Evolutionary conservation across 2,329 filamentous ascomycete species (phyloP), one percentile per base, ranked within the genome.

Genomic region (Volutella citrinella): DNA sequence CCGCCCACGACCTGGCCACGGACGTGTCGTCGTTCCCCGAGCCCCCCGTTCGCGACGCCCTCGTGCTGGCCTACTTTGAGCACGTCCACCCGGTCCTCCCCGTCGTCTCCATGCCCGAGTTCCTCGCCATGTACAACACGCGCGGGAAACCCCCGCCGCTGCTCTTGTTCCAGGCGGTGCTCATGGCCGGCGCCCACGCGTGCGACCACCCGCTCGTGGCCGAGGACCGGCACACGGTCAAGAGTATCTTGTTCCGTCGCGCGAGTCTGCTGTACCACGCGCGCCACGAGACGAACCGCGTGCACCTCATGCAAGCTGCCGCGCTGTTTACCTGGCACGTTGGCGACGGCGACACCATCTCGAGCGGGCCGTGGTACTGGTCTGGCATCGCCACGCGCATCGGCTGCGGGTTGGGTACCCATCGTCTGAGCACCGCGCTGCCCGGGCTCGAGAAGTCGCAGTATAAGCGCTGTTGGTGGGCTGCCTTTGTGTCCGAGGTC

Each of bases 231-330:
- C 48, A 52, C 10, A 47, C 49, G 2, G 49, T 52, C n/a, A 51
- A 52, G 19, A 51, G 47, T n/a, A 43, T 51, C 10, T 41, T 52
- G 1, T 52, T 46, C 19, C 35, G 49, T 7, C 27, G 49, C 8
- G 49, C 49, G 2, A 51, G 49, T 6, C 52, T 52, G 49, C 21
- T 52, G 0, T 52, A 49, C 11, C 49, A 52, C 14, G 53, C 53
- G 45, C 43, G 47, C 5, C 49, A 52, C 13, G 49, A 52, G 13
- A 43, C 45, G 1, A 47, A 52, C 3, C 33, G 49, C 1, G 51
- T 49, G 19, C 49, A 52, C 19, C 49, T 52, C 2, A 31, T 52
- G 1, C 49, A 52, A 19, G 49, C 49, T 2, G 49, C 49, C 1
- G 36, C 39, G 2, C 7, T 52, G 0, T 52, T 52, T 6, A 52